Evolutionary conservation across 805 yeast genomes (phyloP), one percentile per base, ranked within the genome.

Genomic region (Sungouiozyma intestinalis): DNA sequence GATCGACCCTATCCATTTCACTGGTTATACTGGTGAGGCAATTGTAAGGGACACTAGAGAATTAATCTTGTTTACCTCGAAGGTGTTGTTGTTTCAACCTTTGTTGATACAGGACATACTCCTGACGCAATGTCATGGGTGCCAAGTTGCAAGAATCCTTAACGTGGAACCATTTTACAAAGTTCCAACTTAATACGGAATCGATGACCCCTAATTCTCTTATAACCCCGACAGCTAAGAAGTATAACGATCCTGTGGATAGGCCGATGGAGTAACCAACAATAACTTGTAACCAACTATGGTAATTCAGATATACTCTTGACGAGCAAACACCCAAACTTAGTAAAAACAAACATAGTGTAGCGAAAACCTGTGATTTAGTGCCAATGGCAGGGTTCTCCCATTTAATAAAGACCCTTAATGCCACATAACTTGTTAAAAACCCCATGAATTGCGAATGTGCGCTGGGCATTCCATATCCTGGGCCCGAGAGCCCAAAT

Each of bases 391-490:
- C 21, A 8, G 8, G 33, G 17, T 33, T 38, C 6, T 31, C 29
- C 76, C 76, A 64, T 55, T 71, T 64, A 48, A 58, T 49, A 60
- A 62, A 42, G 44, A 72, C 33, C 40, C 67, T 64, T 44, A 82
- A 67, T 2, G 69, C 51, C 46, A 71, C 65, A 55, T 79, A 83
- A 6, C 72, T 66, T n/a, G 76, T 72, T 48, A 82, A 78, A 57
- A 78, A 92, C 2, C 95, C 94, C 87, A 90, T 83, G 61, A 88
- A 92, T 64, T 90, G 98, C 0, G 95, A 78, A 62, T 90, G 98
- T 1, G 98, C 96, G 41, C 88, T 79, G 0, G 98, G 98, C 97
- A 90, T 90, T 0, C 98, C 98, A 58, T 81, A 87, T 1, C 82
- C 79, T 6, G 48, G 82, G 70, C 44, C 76, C 61, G 36, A 16